These are phyloP conservation scores for Candida sp. DNA, from an alignment of 1,139 yeast species.

Conservation along the genomic window DNA sequence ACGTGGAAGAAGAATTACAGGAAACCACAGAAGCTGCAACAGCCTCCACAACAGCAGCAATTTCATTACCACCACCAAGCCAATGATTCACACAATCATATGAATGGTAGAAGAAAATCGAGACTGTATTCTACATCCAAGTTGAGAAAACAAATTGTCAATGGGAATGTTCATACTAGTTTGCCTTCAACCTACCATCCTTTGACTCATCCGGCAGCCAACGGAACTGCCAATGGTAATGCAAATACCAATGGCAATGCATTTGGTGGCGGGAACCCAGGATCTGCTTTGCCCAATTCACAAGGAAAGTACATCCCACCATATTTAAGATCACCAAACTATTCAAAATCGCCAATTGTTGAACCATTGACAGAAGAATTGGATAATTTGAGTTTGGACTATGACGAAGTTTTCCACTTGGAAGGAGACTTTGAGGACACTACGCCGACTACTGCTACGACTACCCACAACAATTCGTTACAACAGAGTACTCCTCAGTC, in stretches of 20 bases:
- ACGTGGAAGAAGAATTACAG: conserved; percentile 36
- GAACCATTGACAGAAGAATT: conserved; percentile 44
- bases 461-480: not conserved
- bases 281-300: conserved; percentile 16
- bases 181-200: conserved; percentile 9
- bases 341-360: conserved; percentile 36
- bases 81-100: conserved; percentile 17
- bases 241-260: not conserved
- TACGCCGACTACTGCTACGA: not conserved
- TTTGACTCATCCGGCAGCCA: conserved; percentile 5
- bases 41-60: conserved; percentile 7
- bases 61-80: conserved; percentile 14
- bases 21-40: conserved; percentile 17
- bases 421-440: conserved; percentile 43
- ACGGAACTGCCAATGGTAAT: conserved; percentile 5
- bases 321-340: conserved; percentile 44
- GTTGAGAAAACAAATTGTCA: conserved; percentile 17
- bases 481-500: not conserved
- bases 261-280: too few species aligned
- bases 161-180: conserved; percentile 4
- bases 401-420: conserved; percentile 49
- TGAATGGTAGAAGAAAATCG: conserved; percentile 24
- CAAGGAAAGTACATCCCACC: conserved; percentile 50
- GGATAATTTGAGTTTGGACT: conserved; percentile 37
- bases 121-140: conserved; percentile 37